These are phyloP conservation scores for Xylariaceae sp. DNA, from an alignment of 2,329 filamentous ascomycete genomes.

Conservation along the genomic window DNA sequence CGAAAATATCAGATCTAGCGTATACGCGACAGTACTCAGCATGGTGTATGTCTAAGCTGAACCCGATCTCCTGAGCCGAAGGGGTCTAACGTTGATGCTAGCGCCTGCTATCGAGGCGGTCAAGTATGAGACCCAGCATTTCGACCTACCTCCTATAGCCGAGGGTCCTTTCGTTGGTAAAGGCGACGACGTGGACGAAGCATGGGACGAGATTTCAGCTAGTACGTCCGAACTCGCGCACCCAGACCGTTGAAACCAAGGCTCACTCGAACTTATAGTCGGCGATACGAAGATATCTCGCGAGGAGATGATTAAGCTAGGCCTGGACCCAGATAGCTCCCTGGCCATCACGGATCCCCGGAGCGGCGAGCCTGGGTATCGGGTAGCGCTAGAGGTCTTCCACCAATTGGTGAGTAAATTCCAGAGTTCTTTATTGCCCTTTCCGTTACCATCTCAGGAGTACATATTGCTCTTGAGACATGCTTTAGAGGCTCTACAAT, in stretches of 20 bases:
- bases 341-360: constrained; percentile 58
- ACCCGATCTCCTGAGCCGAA: neutral
- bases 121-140: constrained; percentile 53
- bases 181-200: constrained; percentile 58
- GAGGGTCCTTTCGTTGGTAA: constrained; percentile 57
- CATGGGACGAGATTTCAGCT: constrained; percentile 50
- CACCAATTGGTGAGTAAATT: too few relatives aligned
- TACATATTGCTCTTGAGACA: too few relatives aligned
- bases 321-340: constrained; percentile 52
- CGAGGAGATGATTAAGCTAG: constrained; percentile 55
- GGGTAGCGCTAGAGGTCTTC: constrained; percentile 62
- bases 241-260: neutral
- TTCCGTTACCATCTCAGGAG: too few relatives aligned
- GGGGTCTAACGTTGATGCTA: constrained; percentile 29
- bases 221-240: constrained; percentile 25
- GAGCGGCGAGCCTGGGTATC: constrained; percentile 60
- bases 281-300: constrained; percentile 63
- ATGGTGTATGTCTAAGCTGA: constrained; percentile 44
- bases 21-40: constrained; percentile 47
- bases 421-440: too few relatives aligned
- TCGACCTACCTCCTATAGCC: constrained; percentile 50
- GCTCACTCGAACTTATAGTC: constrained; percentile 44
- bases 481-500: too few relatives aligned
- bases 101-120: constrained; percentile 51
- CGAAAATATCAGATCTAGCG: constrained; percentile 38